Percentiles rank a stretch among this genome's conserved stretches.
These are phyloP conservation scores for Tetrahymena elliotti DNA, from an alignment of 73 alveolate species.

Conservation along the genomic window DNA sequence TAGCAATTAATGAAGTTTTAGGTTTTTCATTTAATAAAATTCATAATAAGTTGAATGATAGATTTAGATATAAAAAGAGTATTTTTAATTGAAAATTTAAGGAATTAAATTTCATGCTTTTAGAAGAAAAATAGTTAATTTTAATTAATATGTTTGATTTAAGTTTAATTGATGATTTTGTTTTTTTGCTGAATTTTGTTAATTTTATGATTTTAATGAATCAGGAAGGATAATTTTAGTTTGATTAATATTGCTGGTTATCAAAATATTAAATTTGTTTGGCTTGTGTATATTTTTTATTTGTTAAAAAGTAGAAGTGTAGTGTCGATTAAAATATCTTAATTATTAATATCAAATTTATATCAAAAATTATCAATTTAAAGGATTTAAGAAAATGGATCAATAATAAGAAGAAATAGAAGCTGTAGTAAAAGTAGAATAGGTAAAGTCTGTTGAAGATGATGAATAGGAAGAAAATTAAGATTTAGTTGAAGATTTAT, in stretches of 20 bases:
- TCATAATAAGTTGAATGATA: no score
- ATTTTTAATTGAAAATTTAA: no score
- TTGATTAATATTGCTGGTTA: background rate
- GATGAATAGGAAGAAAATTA: background rate
- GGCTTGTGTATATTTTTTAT: background rate
- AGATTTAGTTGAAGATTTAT: background rate
- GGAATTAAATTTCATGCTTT: no score
- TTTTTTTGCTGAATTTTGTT: no score
- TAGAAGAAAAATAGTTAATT: no score
- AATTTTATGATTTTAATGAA: background rate
- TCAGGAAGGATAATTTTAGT: background rate
- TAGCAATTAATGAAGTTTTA: no score
- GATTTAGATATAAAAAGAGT: no score
- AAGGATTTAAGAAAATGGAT: background rate
- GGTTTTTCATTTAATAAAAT: no score
- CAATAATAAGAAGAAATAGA: background rate
- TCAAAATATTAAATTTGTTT: background rate
- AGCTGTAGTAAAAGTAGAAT: background rate
- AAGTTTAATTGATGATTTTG: no score
- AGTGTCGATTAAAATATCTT: background rate
- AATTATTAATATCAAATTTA: background rate
- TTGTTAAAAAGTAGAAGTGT: background rate
- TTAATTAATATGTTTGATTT: no score
- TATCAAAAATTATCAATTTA: no score
- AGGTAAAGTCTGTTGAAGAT: background rate